phyloP scores from a whole-genome alignment of 129 eudicot species.

The Arctium lappa region DNA sequence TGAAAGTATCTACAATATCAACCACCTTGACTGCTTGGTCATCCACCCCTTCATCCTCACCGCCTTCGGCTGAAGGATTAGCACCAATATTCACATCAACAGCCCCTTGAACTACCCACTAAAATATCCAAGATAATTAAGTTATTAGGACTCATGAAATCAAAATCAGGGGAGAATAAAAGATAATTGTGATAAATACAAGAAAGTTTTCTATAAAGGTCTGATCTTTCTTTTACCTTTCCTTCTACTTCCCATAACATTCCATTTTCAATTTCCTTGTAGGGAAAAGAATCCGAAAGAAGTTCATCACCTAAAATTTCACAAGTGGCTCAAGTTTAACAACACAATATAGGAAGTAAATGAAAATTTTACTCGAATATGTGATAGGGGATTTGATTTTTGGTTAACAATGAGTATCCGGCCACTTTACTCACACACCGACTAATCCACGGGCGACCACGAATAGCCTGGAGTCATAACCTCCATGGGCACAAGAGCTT shows the following conservation, averaged over 20 bases:
- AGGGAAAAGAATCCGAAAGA: constrained; percentile 71
- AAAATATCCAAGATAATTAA: background rate
- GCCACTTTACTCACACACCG: background rate
- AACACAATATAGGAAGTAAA: background rate
- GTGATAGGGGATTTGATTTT: background rate
- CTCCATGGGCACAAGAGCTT: background rate
- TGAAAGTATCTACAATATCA: constrained; percentile 83
- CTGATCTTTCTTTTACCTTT: constrained; percentile 29
- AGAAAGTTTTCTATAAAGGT: background rate
- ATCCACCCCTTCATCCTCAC: constrained; percentile 70
- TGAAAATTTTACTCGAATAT: background rate
- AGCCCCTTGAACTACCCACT: constrained; percentile 85
- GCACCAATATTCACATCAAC: constrained; percentile 71
- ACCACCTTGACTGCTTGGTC: constrained; percentile 79
- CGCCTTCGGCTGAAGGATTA: constrained; percentile 78
- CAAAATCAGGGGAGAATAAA: background rate
- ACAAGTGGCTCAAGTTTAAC: background rate
- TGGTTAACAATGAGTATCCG: background rate
- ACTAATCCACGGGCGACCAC: background rate
- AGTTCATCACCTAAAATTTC: constrained; percentile 62
- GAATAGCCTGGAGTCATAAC: background rate
- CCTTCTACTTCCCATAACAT: constrained; percentile 77
- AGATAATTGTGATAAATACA: background rate
- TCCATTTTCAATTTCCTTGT: constrained; percentile 55
- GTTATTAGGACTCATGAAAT: background rate